phyloP scores from a whole-genome alignment of 164 flowering plant species.

The Annona cherimola region DNA sequence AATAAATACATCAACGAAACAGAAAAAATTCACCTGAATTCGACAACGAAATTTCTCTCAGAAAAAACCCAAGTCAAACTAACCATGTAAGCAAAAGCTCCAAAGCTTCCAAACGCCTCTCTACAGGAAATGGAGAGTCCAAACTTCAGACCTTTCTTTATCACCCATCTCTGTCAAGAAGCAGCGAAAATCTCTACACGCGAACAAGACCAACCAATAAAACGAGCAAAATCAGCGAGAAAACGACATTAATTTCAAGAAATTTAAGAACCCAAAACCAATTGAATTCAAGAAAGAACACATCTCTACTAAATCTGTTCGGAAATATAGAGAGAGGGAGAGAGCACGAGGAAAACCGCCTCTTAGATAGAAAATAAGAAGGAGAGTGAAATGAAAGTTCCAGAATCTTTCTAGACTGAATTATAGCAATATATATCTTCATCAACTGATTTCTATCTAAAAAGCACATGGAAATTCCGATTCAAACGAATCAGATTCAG shows the following conservation, averaged over 20 bases:
- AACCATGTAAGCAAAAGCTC: too few species aligned
- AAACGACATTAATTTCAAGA: background rate
- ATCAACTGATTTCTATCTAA: too few species aligned
- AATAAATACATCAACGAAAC: background rate
- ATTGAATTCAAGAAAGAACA: background rate
- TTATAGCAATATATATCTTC: too few species aligned
- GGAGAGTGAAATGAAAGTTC: background rate
- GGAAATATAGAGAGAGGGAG: too few species aligned
- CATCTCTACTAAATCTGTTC: background rate
- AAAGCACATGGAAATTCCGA: too few species aligned
- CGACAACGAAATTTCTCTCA: background rate
- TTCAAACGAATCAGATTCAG: too few species aligned
- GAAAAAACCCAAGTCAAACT: too few species aligned
- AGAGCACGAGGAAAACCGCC: background rate
- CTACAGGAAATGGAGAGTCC: too few species aligned
- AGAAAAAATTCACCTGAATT: background rate
- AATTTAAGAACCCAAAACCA: background rate
- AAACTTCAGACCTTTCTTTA: background rate
- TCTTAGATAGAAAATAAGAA: background rate
- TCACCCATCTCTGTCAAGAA: background rate
- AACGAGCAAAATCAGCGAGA: constrained; percentile 1
- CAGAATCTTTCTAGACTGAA: too few species aligned
- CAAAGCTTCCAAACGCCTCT: too few species aligned
- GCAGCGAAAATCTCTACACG: background rate
- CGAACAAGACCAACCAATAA: background rate